Evolutionary conservation across 495 filamentous ascomycete species (phyloP), one percentile per base, ranked within the genome.

Genomic region (Aspergillus egyptiacus): DNA sequence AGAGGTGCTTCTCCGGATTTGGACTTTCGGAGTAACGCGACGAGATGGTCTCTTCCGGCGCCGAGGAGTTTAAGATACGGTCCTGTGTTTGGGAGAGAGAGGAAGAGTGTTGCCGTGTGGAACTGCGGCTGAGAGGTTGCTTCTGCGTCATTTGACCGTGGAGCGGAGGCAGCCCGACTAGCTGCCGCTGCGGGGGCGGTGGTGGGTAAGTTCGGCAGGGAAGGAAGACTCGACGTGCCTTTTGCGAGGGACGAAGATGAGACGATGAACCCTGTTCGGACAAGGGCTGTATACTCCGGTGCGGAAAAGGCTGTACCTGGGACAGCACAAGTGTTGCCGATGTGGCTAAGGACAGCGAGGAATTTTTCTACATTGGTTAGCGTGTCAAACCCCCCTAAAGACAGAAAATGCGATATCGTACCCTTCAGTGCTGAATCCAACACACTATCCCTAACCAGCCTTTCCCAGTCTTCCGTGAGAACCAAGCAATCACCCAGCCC

Each of bases 51-150:
- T 17, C 88, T 79, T 17, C 85, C 83, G 18, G 70, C 65, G 13
- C 76, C 71, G 0, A 87, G 67, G n/a, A 95, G 74, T 52, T 82
- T 82, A 19, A 94, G 74, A 55, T 85, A 88, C 2, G 80, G 71
- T 1, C 89, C 89, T 2, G 78, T 84, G 17, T 79, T 81, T 22
- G 89, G 89, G 7, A 91, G 72, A 0, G 86, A 83, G 37, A 91
- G 70, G 24, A 77, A 80, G 39, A 86, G 51, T 14, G 68, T 67
- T 19, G 65, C 63, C 3, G 64, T 60, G 33, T 63, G 65, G 45
- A 57, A 61, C 51, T 68, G 60, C 33, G 60, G 50, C 15, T 42
- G 53, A 34, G 34, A 46, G 18, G 42, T 28, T 14, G 25, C 31
- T 7, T 41, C 14, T 14, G 14, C 19, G 13, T 45, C 27, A 17